phyloP scores from a whole-genome alignment of 441 rosid genomes.

The Gossypium trilobum region DNA sequence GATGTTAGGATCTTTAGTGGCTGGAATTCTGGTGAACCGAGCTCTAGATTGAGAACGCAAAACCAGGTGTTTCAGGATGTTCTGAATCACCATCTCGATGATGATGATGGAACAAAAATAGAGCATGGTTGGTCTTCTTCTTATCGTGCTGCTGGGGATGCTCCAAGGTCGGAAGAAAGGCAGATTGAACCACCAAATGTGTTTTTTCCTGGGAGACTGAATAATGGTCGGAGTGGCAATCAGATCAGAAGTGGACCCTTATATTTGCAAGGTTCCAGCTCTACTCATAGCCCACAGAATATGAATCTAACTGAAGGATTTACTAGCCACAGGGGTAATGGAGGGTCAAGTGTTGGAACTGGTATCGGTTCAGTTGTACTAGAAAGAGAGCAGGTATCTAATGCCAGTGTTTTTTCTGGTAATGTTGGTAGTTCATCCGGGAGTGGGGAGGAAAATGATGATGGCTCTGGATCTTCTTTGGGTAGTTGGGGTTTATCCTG shows the following conservation, averaged over 20 bases:
- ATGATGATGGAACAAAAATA: slow-evolving; percentile 39
- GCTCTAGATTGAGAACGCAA: slow-evolving; percentile 37
- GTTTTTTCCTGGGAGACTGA: slow-evolving; percentile 29
- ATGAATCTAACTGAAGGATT: slow-evolving; percentile 31
- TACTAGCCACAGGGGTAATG: slow-evolving; percentile 28
- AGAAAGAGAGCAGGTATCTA: slow-evolving; percentile 25
- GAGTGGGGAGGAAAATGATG: slow-evolving; percentile 43
- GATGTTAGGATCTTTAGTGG: slow-evolving; percentile 33
- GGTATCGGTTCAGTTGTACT: slow-evolving; percentile 19
- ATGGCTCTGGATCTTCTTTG: slow-evolving; percentile 42
- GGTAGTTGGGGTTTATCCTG: slow-evolving; percentile 67
- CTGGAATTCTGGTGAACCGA: slow-evolving; percentile 58
- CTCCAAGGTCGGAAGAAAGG: slow-evolving; percentile 44
- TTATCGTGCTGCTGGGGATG: slow-evolving; percentile 23
- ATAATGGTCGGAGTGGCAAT: slow-evolving; percentile 28
- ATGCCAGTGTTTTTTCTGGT: slow-evolving; percentile 23
- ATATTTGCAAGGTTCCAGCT: slow-evolving; percentile 41
- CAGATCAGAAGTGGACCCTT: slow-evolving; percentile 35
- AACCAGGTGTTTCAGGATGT: slow-evolving; percentile 22
- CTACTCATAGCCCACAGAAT: slow-evolving; percentile 31
- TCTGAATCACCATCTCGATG: slow-evolving; percentile 13
- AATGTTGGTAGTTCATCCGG: slow-evolving; percentile 46
- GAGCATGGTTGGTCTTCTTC: slow-evolving; percentile 40
- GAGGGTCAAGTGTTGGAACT: slow-evolving; percentile 27
- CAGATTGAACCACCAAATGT: slow-evolving; percentile 29